Evolutionary conservation across 805 yeast species (phyloP).

Genomic region (Schizosaccharomyces cryophilus): DNA sequence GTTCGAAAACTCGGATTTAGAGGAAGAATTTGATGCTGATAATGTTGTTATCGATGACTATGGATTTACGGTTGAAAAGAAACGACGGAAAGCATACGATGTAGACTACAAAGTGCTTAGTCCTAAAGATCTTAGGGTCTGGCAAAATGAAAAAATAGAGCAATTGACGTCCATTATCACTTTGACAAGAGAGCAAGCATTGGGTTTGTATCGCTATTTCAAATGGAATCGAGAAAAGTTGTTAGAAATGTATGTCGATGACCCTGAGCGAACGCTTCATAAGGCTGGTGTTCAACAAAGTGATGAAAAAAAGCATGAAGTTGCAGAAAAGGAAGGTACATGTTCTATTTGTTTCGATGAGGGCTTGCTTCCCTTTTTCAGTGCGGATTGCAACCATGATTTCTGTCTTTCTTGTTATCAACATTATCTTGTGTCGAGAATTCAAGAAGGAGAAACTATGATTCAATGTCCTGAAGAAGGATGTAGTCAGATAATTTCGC

Average conservation of each 20-base stretch:
- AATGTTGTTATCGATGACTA: not conserved
- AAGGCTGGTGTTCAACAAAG: constrained; percentile 15
- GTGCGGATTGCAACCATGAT: constrained; percentile 42
- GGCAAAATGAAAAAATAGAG: constrained; percentile 15
- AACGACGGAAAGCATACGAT: not conserved
- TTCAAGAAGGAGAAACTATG: constrained; percentile 14
- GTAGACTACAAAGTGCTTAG: not conserved
- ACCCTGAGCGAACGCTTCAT: constrained; percentile 16
- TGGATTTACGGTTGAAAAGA: not conserved
- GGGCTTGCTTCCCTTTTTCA: constrained; percentile 19
- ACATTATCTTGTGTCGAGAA: constrained; percentile 27
- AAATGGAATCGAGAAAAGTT: constrained; percentile 37
- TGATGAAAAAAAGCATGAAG: constrained; percentile 7
- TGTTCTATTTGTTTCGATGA: constrained; percentile 61
- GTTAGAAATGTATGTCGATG: constrained; percentile 29
- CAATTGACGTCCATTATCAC: constrained; percentile 18
- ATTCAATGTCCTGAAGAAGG: constrained; percentile 35
- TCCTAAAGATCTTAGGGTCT: not conserved
- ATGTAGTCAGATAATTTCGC: not conserved
- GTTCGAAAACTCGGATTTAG: not conserved
- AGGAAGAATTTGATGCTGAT: not conserved
- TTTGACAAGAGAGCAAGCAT: constrained; percentile 18
- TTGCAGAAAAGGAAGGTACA: constrained; percentile 14
- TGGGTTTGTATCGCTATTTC: constrained; percentile 23
- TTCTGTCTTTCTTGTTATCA: constrained; percentile 48